Evolutionary conservation across 805 yeast species (phyloP).

Genomic region (Pichia membranifaciens): DNA sequence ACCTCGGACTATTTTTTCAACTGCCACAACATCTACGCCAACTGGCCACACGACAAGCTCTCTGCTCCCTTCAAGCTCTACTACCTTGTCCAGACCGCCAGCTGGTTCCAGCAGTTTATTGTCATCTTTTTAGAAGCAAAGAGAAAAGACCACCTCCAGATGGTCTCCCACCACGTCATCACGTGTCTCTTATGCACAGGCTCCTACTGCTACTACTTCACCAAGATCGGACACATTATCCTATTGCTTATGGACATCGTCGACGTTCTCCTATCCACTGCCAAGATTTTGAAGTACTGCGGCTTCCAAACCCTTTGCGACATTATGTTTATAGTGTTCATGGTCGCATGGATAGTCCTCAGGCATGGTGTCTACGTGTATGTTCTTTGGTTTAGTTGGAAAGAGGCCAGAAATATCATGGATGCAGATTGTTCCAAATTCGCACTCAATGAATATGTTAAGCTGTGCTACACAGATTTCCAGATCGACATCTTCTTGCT

Average conservation of each 20-base stretch:
- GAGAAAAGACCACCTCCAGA: constrained; percentile 79
- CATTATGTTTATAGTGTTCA: constrained; percentile 57
- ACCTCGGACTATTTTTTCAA: constrained; percentile 55
- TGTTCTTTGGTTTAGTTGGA: constrained; percentile 53
- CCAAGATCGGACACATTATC: constrained; percentile 73
- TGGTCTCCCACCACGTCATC: constrained; percentile 85
- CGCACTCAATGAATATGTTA: constrained; percentile 14
- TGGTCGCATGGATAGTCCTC: constrained; percentile 60
- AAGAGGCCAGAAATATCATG: constrained; percentile 42
- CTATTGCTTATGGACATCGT: constrained; percentile 77
- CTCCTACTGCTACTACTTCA: constrained; percentile 66
- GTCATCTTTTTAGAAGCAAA: constrained; percentile 71
- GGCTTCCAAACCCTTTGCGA: constrained; percentile 61
- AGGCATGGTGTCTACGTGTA: constrained; percentile 74
- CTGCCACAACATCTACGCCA: constrained; percentile 51
- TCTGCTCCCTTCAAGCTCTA: constrained; percentile 51
- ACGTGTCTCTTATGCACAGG: constrained; percentile 64
- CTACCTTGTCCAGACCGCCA: constrained; percentile 66
- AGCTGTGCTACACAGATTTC: constrained; percentile 45
- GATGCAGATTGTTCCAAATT: constrained; percentile 36
- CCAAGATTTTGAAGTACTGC: constrained; percentile 73
- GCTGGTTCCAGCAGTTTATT: constrained; percentile 76
- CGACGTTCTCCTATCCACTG: constrained; percentile 64
- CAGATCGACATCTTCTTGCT: constrained; percentile 44
- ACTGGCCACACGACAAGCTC: constrained; percentile 72